Conservation (phyloP, 768 basidiomycete species). For the Rhodocollybia butyracea region DNA sequence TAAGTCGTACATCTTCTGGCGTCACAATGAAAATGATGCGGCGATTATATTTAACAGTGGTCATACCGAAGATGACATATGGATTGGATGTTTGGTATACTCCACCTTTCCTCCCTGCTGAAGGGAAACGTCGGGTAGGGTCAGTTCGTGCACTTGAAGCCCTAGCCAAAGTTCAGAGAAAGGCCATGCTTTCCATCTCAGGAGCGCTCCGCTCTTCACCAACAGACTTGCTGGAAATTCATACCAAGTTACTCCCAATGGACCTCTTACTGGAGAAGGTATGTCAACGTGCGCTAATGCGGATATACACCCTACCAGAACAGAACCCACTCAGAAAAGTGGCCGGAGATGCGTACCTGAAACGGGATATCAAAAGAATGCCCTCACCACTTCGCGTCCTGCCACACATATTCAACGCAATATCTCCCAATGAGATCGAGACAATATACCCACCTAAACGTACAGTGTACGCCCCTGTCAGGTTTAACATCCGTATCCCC, state of each 20-base stretch:
- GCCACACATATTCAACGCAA: not conserved
- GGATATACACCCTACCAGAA: conserved; percentile 10
- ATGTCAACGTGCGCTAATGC: conserved; percentile 1
- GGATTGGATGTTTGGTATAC: not conserved
- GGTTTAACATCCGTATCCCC: not conserved
- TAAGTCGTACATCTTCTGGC: not conserved
- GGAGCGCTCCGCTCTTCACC: conserved; percentile 9
- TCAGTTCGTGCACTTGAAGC: not conserved
- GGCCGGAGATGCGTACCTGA: not conserved
- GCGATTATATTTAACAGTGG: conserved; percentile 8
- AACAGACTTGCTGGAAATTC: conserved; percentile 10
- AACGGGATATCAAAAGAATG: not conserved
- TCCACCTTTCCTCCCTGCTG: not conserved
- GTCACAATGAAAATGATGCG: not conserved
- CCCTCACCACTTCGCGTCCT: conserved; percentile 13
- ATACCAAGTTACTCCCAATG: conserved; percentile 12
- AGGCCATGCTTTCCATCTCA: not conserved
- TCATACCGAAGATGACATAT: conserved; percentile 1
- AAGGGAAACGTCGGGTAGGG: not conserved
- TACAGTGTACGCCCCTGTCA: not conserved
- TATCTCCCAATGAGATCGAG: not conserved
- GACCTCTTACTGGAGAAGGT: conserved; percentile 5
- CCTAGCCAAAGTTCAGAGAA: not conserved
- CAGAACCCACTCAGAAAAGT: conserved; percentile 1
- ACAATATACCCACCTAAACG: not conserved